Evolutionary conservation across 371 early-diverging fungal species (phyloP), one percentile per base, ranked within the genome.

Genomic region (Apophysomyces variabilis): DNA sequence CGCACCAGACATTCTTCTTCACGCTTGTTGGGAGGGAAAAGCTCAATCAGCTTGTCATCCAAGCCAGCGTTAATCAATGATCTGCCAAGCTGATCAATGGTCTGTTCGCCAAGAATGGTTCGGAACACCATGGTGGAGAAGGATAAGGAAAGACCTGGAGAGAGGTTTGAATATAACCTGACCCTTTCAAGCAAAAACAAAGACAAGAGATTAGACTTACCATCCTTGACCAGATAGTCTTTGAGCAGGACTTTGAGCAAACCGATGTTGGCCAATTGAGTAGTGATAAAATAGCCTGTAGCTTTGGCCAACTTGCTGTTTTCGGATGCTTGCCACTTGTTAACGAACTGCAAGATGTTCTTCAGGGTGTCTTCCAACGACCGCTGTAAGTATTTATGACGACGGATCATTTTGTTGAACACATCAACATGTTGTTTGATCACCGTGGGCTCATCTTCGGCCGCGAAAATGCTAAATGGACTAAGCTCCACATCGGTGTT

Each of bases 181-280:
- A 11, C 41, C 3, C 41, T 8, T 13, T 26, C 32, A 26, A 26
- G 32, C 3, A 26, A 63, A 45, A 18, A n/a, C 1, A 39, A 12
- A 0, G 43, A 18, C 14, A 61, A 41, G n/a, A 12, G 26, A 38
- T 44, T 47, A 47, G 32, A 38, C 69, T 59, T 73, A 73, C 95
- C 95, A 74, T 95, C 95, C 80, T 94, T 95, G 71, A 94, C 93
- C 71, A 96, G 82, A 70, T 96, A 95, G 68, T 96, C 97, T 83
- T 95, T 93, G 73, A 92, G 87, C 60, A 95, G 76, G 43, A 88
- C 85, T 57, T 82, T 84, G 61, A 96, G 84, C 14, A 92, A 89
- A 62, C 83, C 83, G 60, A 92, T 71, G 18, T 85, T 78, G 35
- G 90, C 82, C 65, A 92, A 79, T 59, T 90, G 89, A 50, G 74